Conservation (phyloP, 805 yeast species). For the Wickerhamomyces bovis region DNA sequence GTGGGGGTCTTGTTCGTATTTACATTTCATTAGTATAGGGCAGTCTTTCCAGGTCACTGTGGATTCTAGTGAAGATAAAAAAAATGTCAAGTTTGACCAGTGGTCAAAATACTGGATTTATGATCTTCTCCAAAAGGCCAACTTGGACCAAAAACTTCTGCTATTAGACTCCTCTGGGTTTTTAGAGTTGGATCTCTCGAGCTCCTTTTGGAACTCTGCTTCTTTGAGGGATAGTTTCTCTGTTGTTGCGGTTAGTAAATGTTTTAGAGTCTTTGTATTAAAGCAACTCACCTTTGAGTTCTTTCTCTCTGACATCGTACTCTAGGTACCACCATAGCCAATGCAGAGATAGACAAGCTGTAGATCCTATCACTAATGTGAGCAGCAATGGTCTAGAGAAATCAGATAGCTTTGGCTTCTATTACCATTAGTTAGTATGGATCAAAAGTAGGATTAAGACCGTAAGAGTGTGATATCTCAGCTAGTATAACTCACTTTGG, state of each 20-base stretch:
- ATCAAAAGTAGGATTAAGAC: not conserved
- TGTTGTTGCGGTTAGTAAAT: slow-evolving; percentile 9
- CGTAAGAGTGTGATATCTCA: too few relatives aligned
- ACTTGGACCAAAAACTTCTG: slow-evolving; percentile 1
- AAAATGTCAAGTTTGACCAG: too few relatives aligned
- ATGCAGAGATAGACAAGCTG: slow-evolving; percentile 19
- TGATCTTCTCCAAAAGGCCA: slow-evolving; percentile 4
- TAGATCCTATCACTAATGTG: slow-evolving; percentile 19
- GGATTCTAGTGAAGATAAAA: too few relatives aligned
- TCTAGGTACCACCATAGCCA: slow-evolving; percentile 23
- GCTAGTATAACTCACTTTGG: slow-evolving; percentile 11
- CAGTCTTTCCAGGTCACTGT: too few relatives aligned
- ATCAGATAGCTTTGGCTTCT: slow-evolving; percentile 23
- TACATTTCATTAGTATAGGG: not conserved
- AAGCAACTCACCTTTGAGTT: slow-evolving; percentile 18
- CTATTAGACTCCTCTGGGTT: not conserved
- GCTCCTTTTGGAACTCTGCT: slow-evolving; percentile 5
- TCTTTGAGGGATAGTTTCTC: slow-evolving; percentile 11
- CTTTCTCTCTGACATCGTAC: slow-evolving; percentile 16
- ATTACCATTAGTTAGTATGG: slow-evolving; percentile 1
- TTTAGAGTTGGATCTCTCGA: not conserved
- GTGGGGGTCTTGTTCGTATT: not conserved
- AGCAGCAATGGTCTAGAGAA: slow-evolving; percentile 20
- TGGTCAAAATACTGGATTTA: not conserved
- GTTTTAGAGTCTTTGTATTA: too few relatives aligned